Evolutionary conservation across 306 rosid species (phyloP).

Genomic region (Fragaria iinumae): DNA sequence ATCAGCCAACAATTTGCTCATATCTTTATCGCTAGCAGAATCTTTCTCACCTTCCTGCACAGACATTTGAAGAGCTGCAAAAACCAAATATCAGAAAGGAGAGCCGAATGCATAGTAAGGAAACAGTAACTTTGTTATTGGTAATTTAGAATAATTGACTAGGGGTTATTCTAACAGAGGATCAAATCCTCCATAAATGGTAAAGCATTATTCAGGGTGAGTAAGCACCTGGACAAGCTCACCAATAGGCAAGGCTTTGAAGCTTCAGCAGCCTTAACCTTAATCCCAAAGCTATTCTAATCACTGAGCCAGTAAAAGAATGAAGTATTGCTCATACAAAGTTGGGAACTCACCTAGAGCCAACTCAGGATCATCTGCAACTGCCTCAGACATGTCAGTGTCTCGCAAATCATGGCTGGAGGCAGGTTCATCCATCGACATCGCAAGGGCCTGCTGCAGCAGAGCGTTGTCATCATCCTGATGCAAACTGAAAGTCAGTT

Average conservation of each 20-base stretch:
- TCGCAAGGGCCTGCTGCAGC: constrained; percentile 96
- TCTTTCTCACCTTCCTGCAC: constrained; percentile 66
- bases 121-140: background rate
- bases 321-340: background rate
- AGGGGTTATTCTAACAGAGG: background rate
- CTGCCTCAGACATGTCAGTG: constrained; percentile 81
- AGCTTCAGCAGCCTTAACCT: background rate
- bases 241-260: background rate
- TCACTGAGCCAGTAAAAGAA: constrained; percentile 2
- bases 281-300: constrained; percentile 1
- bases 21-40: constrained; percentile 63
- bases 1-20: constrained; percentile 87
- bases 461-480: constrained; percentile 85
- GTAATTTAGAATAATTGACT: background rate
- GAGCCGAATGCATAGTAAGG: background rate
- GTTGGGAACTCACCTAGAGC: constrained; percentile 68
- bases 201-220: background rate
- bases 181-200: background rate
- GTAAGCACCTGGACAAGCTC: background rate
- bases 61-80: constrained; percentile 85
- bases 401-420: constrained; percentile 60
- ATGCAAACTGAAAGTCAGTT: constrained; percentile 13
- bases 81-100: constrained; percentile 21
- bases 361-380: constrained; percentile 79
- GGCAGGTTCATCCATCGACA: constrained; percentile 96